Conservation (phyloP, 306 rosid species). For the Dryas octopetala region DNA sequence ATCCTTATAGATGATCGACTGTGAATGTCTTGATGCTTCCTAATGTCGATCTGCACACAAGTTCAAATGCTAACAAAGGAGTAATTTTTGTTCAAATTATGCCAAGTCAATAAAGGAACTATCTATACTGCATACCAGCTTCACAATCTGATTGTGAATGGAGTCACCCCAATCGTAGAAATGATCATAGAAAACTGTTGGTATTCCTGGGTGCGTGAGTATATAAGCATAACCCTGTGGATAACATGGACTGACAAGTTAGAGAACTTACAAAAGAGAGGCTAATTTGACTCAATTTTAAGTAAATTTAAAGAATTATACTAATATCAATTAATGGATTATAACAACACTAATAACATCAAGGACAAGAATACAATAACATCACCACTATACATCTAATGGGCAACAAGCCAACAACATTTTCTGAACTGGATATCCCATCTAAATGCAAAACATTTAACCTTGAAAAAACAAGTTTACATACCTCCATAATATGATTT, state of each 20-base stretch:
- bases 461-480: conserved; percentile 4
- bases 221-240: conserved; percentile 86
- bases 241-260: neutral
- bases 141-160: conserved; percentile 67
- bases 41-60: conserved; percentile 60
- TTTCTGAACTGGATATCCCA: neutral
- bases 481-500: conserved; percentile 85
- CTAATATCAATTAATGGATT: neutral
- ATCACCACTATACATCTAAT: neutral
- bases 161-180: conserved; percentile 69
- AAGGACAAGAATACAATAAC: neutral
- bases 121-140: conserved; percentile 50
- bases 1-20: conserved; percentile 74
- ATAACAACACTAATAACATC: neutral
- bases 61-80: conserved; percentile 5
- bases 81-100: neutral
- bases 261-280: no score
- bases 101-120: neutral
- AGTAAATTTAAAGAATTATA: neutral
- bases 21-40: conserved; percentile 72
- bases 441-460: neutral
- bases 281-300: neutral
- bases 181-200: conserved; percentile 91
- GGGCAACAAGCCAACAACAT: neutral
- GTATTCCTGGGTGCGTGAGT: conserved; percentile 90